Evolutionary conservation across 78 protist species (phyloP).

Genomic region (Chrysochromulina parva): DNA sequence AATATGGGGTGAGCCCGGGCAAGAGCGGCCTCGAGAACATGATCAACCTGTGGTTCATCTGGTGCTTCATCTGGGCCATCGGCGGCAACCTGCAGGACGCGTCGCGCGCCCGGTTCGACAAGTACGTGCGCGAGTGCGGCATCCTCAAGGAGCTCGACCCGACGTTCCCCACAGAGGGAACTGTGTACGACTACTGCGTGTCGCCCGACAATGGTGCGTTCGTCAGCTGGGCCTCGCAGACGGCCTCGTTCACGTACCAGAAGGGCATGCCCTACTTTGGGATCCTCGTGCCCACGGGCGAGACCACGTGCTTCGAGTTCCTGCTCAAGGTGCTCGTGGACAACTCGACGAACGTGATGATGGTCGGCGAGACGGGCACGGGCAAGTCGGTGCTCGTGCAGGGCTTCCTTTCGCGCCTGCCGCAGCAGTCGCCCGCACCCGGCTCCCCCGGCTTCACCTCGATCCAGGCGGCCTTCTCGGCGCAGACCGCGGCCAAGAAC

Average conservation of each 20-base stretch:
- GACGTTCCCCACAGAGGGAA: neutral
- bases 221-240: slow-evolving; percentile 37
- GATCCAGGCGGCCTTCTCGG: slow-evolving; percentile 57
- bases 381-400: slow-evolving; percentile 75
- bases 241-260: slow-evolving; percentile 25
- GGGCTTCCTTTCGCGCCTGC: slow-evolving; percentile 10
- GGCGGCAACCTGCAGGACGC: slow-evolving; percentile 47
- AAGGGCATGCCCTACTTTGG: slow-evolving; percentile 35
- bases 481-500: slow-evolving; percentile 56
- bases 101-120: slow-evolving; percentile 6
- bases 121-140: neutral
- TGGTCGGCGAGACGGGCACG: slow-evolving; percentile 79
- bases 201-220: neutral
- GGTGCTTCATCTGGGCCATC: slow-evolving; percentile 49
- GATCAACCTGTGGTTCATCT: slow-evolving; percentile 24
- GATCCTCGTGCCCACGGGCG: slow-evolving; percentile 65
- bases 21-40: neutral
- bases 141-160: neutral
- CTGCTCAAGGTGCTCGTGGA: slow-evolving; percentile 33
- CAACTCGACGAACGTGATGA: slow-evolving; percentile 28
- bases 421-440: neutral
- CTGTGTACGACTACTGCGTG: slow-evolving; percentile 40
- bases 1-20: neutral
- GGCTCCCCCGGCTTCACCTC: neutral
- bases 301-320: slow-evolving; percentile 36